A percentile compares a stretch with the other conserved stretches of the same genome.
Evolutionary conservation across 2,329 filamentous ascomycete species (phyloP).

Genomic region (Aureobasidium sp.): DNA sequence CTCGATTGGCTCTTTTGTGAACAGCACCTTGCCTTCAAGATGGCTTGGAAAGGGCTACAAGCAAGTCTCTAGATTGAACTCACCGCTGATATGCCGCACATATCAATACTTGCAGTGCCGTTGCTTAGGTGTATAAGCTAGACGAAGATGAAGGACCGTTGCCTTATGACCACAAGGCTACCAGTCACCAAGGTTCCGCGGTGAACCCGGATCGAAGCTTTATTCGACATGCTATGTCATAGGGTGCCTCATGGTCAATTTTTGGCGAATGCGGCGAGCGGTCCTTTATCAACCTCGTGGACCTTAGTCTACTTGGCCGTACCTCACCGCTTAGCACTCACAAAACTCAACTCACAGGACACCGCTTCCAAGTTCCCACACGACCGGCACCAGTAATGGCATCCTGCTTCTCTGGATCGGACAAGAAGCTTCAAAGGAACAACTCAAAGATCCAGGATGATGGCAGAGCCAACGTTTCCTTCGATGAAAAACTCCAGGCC

Average conservation of each 20-base stretch:
- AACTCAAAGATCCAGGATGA: slow-evolving; percentile 3
- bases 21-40: background rate
- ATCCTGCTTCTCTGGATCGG: background rate
- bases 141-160: background rate
- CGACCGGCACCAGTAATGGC: background rate
- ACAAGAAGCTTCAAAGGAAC: background rate
- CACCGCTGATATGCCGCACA: too few relatives aligned
- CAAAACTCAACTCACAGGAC: background rate
- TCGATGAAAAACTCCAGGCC: background rate
- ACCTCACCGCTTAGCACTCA: background rate
- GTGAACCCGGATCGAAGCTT: background rate
- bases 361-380: too few relatives aligned
- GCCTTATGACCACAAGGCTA: background rate
- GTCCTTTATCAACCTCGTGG: background rate
- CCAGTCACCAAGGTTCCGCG: background rate
- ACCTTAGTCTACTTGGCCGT: background rate
- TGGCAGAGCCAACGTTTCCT: background rate
- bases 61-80: too few relatives aligned
- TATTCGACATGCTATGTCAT: slow-evolving; percentile 3
- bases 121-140: too few relatives aligned
- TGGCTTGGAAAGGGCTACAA: too few relatives aligned
- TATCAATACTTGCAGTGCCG: background rate
- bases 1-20: background rate
- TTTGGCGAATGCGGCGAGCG: background rate
- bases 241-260: background rate